Conservation (phyloP, 805 yeast genomes). For the Alloascoidea africana region DNA sequence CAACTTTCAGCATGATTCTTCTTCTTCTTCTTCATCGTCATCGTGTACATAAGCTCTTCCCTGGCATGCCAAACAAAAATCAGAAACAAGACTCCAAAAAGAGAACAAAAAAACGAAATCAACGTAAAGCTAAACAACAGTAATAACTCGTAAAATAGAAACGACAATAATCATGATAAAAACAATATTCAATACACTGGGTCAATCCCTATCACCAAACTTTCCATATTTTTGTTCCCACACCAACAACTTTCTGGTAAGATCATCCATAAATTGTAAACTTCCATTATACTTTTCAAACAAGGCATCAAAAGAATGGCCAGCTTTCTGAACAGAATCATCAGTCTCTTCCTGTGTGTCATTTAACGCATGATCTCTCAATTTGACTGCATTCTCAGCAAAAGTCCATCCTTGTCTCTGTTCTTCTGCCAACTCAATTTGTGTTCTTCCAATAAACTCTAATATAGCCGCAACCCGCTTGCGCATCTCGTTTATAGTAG, state of each 20-base stretch:
- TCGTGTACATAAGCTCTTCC: too few species aligned
- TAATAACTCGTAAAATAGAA: too few species aligned
- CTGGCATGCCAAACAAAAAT: too few species aligned
- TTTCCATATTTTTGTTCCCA: conserved; percentile 73
- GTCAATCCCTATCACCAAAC: conserved; percentile 15
- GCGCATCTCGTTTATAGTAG: conserved; percentile 70
- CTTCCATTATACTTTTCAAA: conserved; percentile 42
- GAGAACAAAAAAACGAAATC: too few species aligned
- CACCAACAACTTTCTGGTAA: conserved; percentile 51
- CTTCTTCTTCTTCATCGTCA: too few species aligned
- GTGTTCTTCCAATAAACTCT: conserved; percentile 83
- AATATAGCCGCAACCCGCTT: conserved; percentile 79
- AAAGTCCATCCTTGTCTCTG: conserved; percentile 35
- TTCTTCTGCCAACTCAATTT: conserved; percentile 66
- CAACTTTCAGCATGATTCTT: too few species aligned
- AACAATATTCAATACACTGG: conserved; percentile 6
- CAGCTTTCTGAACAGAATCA: background rate
- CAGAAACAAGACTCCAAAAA: too few species aligned
- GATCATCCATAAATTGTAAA: conserved; percentile 48
- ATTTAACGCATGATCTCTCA: conserved; percentile 25
- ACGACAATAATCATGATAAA: conserved; percentile 9
- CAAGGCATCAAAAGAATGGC: conserved; percentile 19
- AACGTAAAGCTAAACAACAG: too few species aligned
- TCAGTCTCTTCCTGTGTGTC: conserved; percentile 13
- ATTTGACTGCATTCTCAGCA: conserved; percentile 9